Evolutionary conservation across 78 protist species (phyloP), one percentile per base, ranked within the genome.

Genomic region (Polysphondylium violaceum): DNA sequence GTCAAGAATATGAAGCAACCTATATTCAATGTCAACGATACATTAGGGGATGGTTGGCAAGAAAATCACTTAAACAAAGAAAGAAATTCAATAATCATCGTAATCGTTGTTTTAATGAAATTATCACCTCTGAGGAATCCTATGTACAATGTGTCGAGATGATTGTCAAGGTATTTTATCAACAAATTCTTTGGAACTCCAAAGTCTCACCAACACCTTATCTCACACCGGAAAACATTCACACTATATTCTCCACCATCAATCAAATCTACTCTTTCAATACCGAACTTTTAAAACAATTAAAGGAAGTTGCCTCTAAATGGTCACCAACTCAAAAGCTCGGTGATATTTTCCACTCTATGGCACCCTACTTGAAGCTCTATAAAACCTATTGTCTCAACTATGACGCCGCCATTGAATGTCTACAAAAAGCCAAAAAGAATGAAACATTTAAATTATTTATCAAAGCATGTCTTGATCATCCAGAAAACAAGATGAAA

Each of bases 161-260:
- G 79, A 83, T 83, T 40, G 91, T 83, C 1, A 69, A 83, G 0
- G 79, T 67, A 16, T 83, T 83, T 25, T 69, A 83, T 31, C 58
- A 83, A 69, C 91, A 83, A 56, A 27, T 83, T 5, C 43, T 83
- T 14, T 83, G 43, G 61, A 83, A 83, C n/a, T 27, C 55, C 12
- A 83, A 83, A 63, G 72, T 63, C 4, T 83, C 91, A 41, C 91
- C 91, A 40, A 69, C 71, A 0, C 91, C 91, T 11, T 83, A 83
- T 43, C 27, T 83, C 19, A 83, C 77, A 31, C 36, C 40, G n/a
- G 79, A 68, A 7, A 21, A 55, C 21, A 83, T 83, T n/a, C 55
- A 67, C 33, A 83, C 77, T 0, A 83, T 83, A 0, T 83, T 83
- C 38, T 83, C 91, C 17, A 83, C 91, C 0, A 63, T 69, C 38